Base-by-base conservation (phyloP, 2,329 filamentous ascomycete genomes). In the Sclerotinia nivalis region DNA sequence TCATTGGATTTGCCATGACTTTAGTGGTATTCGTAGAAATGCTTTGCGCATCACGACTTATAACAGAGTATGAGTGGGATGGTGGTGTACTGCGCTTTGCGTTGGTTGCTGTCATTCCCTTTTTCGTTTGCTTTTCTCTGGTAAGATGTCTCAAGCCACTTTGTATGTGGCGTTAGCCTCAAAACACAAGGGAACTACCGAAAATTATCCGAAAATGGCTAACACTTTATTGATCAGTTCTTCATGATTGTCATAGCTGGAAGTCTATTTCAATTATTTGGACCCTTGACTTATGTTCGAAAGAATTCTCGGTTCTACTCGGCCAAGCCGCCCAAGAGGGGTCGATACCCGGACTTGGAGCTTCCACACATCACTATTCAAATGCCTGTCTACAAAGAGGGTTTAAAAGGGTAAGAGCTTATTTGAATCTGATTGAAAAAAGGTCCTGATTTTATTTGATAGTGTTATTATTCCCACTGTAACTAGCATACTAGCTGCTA, bases 401-500 rank as follows among this genome's bases (percentile, higher is more conserved):
- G 82, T 5, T 74, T 84, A 20, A 77, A 75, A 49, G 71, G 71
- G 65, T 70, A 50, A 25, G 54, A 37, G 12, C 9, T 2, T 5
- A 55, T 5, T 31, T 22, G 49, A 12, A 31, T 20, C 20, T 45
- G 2, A 28, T 34, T 37, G 31, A 54, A 22, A 18, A 34, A 28
- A 43, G 15, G 3, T 20, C 8, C 22, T 67, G 59, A 64, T 13
- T 67, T 15, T 31, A 25, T 22, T 10, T 13, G 18, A 66, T 45
- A 79, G 78, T 43, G 83, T 86, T 75, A 88, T 88, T 73, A 82
- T 82, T 45, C 86, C 86, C 0, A 88, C 86, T 0, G 82, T 88
- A 61, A 81, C 83, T n/a, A 87, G 84, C n/a, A 78, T 88, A 56
- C 86, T 86, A 75, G 82, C 82, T 25, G 86, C 86, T 25, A 87